Evolutionary conservation across 2,329 filamentous ascomycete genomes (phyloP), one percentile per base, ranked within the genome.

Genomic region (Penicillium sp.): DNA sequence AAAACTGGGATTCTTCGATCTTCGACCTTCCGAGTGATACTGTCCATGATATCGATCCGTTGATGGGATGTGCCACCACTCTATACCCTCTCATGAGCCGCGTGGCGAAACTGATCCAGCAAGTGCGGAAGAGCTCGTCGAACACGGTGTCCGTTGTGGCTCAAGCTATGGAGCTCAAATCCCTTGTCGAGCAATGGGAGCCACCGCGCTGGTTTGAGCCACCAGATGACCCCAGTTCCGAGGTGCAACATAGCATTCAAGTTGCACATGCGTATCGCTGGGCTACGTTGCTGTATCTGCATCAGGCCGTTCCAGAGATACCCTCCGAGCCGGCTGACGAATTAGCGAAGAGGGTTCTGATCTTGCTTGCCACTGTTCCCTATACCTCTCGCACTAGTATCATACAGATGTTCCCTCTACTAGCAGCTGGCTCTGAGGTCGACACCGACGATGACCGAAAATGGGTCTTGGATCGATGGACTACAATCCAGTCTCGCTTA

Each of bases 31-130:
- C 78, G 6, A 74, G 66, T 51, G 73, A 68, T 66, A 73, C 68
- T 57, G 75, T 83, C 53, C 74, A 82, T 23, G 79, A 85, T 55
- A 78, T 89, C n/a, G 87, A 90, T 68, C 86, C 86, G 5, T 70
- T 89, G 31, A 86, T 90, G 84, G 87, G 87, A 12, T 87, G 85
- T 62, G 86, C 86, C 7, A 77, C 79, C 32, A 86, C 84, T 0
- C 76, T 90, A 0, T 90, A 89, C 63, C 87, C 86, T 1, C 73
- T 88, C 1, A 87, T 90, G 57, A 84, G 86, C 12, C 80, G 81
- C 21, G 85, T 86, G 23, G 86, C 86, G 4, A 83, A 82, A 56
- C 75, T 90, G 3, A 83, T 88, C n/a, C 81, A 85, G 51, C 82
- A 79, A 51, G 83, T 88, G 9, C 77, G 83, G 32, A 81, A 78